These are phyloP conservation scores for Anacardium occidentale DNA, from an alignment of 345 rosid species.

Conservation along the genomic window DNA sequence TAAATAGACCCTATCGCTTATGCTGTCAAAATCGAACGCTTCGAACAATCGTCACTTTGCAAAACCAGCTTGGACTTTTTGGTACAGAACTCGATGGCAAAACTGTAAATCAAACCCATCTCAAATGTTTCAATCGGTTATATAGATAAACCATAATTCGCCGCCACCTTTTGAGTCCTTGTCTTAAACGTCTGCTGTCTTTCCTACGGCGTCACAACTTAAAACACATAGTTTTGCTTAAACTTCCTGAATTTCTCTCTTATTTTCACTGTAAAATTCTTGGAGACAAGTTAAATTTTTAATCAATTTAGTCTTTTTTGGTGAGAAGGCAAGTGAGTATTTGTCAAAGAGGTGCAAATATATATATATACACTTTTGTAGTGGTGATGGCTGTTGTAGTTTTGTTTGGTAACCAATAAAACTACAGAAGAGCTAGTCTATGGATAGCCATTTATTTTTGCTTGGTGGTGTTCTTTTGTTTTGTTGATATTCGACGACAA, in stretches of 20 bases:
- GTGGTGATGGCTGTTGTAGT: not conserved
- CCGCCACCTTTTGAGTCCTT: not conserved
- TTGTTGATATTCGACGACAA: too few relatives aligned
- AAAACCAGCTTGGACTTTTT: too few relatives aligned
- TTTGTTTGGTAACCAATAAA: constrained; percentile 29
- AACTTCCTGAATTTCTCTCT: not conserved
- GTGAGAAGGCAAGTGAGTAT: not conserved
- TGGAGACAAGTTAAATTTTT: not conserved
- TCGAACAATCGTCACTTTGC: too few relatives aligned
- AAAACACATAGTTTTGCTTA: not conserved
- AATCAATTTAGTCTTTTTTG: not conserved
- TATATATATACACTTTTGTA: not conserved
- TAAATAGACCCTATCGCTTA: too few relatives aligned
- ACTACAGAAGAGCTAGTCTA: constrained; percentile 2
- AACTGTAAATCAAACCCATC: too few relatives aligned
- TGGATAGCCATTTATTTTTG: constrained; percentile 5
- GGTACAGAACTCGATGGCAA: too few relatives aligned
- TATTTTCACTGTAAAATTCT: constrained; percentile 2
- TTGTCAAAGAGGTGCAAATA: not conserved
- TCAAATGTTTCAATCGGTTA: too few relatives aligned
- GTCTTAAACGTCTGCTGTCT: too few relatives aligned
- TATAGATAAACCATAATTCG: too few relatives aligned
- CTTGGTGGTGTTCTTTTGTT: not conserved
- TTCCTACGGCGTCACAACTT: not conserved
- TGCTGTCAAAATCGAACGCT: too few relatives aligned